A percentile compares a stretch with the other conserved stretches of the same genome.
These are phyloP conservation scores for Anastatica hierochuntica DNA, from an alignment of 345 rosid species.

Conservation along the genomic window DNA sequence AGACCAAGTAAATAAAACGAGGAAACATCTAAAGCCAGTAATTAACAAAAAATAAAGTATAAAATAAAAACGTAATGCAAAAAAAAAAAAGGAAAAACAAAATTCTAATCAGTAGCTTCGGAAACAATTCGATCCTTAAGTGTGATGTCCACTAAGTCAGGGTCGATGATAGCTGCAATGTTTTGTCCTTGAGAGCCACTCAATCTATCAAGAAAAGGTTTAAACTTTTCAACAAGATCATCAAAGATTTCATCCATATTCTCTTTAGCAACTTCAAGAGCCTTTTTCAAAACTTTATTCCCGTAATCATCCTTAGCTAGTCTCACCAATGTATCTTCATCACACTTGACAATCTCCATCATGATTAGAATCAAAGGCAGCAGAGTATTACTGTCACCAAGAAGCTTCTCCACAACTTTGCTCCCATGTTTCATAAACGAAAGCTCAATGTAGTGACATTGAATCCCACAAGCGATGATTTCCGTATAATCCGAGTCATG, in stretches of 20 bases:
- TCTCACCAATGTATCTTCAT: slow-evolving; percentile 1
- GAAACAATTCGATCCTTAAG: no score
- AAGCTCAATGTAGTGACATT: neutral
- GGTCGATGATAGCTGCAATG: neutral
- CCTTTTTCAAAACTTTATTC: neutral
- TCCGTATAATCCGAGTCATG: neutral
- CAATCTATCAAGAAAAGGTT: neutral
- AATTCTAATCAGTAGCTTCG: no score
- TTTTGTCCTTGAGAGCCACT: neutral
- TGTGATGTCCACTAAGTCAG: no score
- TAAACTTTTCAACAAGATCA: neutral
- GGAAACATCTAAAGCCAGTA: no score
- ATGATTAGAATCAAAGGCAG: neutral
- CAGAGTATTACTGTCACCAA: neutral
- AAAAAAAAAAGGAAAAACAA: no score
- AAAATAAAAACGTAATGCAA: no score
- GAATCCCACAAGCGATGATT: neutral
- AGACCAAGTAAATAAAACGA: no score
- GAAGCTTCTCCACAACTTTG: neutral
- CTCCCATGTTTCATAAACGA: neutral
- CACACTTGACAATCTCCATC: neutral
- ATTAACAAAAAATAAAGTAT: no score
- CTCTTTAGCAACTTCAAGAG: neutral
- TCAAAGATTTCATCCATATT: neutral
- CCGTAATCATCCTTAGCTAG: neutral